Evolutionary conservation across 1,139 yeast species (phyloP).

Genomic region (Zygotorulaspora mrakii): DNA sequence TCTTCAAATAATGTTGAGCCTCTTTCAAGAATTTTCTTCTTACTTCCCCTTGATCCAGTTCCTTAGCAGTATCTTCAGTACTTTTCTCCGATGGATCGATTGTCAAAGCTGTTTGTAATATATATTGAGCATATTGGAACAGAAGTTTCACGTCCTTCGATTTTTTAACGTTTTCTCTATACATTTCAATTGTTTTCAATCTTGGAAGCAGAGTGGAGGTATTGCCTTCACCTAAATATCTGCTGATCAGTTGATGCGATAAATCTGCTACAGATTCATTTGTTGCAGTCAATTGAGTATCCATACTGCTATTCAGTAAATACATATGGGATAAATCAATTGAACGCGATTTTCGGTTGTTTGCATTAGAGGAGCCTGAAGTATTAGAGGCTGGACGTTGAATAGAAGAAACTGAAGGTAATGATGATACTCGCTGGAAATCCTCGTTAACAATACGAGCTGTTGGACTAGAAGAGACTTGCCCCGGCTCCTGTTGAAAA

Average conservation of each 20-base stretch:
- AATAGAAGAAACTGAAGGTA: constrained; percentile 8
- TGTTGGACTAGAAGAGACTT: constrained; percentile 4
- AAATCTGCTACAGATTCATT: constrained; percentile 41
- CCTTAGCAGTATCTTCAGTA: constrained; percentile 10
- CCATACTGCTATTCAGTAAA: constrained; percentile 35
- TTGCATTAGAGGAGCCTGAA: constrained; percentile 12
- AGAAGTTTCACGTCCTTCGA: constrained; percentile 81
- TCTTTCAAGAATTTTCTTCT: constrained; percentile 62
- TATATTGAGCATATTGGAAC: constrained; percentile 87
- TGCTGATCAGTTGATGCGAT: constrained; percentile 41
- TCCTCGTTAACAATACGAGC: constrained; percentile 8
- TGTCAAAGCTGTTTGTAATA: constrained; percentile 77
- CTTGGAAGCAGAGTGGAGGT: constrained; percentile 57
- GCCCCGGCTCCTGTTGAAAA: not conserved
- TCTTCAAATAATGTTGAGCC: constrained; percentile 65
- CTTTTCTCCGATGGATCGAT: constrained; percentile 39
- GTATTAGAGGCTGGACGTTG: constrained; percentile 1
- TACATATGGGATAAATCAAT: constrained; percentile 42
- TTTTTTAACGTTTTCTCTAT: constrained; percentile 79
- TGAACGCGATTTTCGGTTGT: constrained; percentile 32
- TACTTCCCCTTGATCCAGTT: constrained; percentile 21
- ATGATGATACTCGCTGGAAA: constrained; percentile 5
- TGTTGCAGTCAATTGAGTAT: constrained; percentile 39
- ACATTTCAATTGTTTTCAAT: constrained; percentile 81
- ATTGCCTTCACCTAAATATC: constrained; percentile 52